Evolutionary conservation across 2,329 filamentous ascomycete genomes (phyloP).

Genomic region (Aureobasidium pullulans): DNA sequence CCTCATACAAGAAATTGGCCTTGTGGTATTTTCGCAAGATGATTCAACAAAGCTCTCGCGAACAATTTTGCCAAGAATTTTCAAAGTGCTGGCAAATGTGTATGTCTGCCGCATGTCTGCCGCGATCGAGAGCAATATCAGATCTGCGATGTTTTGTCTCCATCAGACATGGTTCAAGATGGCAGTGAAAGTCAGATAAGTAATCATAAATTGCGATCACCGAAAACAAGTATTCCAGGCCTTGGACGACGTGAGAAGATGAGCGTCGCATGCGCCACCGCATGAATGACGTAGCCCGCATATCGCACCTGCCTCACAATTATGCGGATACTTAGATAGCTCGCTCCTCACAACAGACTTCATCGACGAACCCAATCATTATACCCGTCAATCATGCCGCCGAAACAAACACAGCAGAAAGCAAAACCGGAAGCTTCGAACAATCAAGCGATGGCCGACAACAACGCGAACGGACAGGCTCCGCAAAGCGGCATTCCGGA

Average conservation of each 20-base stretch:
- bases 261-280: background rate
- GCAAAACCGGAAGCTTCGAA: background rate
- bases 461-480: background rate
- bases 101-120: too few relatives aligned
- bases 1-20: too few relatives aligned
- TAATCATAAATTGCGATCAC: background rate
- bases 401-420: background rate
- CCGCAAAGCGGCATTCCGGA: constrained; percentile 23
- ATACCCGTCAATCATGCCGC: background rate
- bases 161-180: background rate
- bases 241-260: background rate
- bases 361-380: background rate
- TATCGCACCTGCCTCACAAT: background rate
- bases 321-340: background rate
- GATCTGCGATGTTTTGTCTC: background rate
- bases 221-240: background rate
- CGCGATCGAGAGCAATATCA: background rate
- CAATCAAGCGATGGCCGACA: background rate
- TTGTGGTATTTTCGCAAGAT: too few relatives aligned
- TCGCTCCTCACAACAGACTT: background rate
- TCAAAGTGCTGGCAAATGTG: too few relatives aligned
- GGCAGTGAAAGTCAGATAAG: background rate
- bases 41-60: too few relatives aligned
- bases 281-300: background rate
- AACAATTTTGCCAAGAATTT: too few relatives aligned